These are phyloP conservation scores for Hibiscus tridactylites DNA, from an alignment of 345 rosid species.

Conservation along the genomic window DNA sequence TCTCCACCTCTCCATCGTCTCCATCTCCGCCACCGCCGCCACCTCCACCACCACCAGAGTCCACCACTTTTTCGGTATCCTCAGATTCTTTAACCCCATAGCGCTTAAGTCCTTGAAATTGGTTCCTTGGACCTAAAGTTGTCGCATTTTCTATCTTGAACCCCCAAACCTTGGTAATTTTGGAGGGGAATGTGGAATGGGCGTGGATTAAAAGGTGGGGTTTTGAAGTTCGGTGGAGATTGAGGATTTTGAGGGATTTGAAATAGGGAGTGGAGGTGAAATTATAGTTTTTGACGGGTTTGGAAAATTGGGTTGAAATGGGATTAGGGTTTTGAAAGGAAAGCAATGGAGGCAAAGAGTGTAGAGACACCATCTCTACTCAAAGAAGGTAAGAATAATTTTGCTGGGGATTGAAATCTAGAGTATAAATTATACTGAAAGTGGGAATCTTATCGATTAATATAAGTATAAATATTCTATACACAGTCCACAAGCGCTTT, in stretches of 20 bases:
- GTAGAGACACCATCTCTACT: slow-evolving; percentile 22
- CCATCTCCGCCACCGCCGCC: slow-evolving; percentile 22
- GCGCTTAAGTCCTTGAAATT: slow-evolving; percentile 18
- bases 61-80: slow-evolving; percentile 30
- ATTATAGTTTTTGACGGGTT: background rate
- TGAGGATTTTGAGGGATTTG: background rate
- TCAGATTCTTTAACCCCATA: slow-evolving; percentile 51
- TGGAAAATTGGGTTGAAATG: background rate
- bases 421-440: background rate
- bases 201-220: background rate
- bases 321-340: slow-evolving; percentile 20
- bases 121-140: slow-evolving; percentile 3
- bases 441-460: background rate
- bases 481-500: too few species aligned
- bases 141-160: slow-evolving; percentile 8
- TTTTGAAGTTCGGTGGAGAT: slow-evolving; percentile 3
- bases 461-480: too few species aligned
- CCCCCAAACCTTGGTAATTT: background rate
- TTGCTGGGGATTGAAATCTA: background rate
- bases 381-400: background rate
- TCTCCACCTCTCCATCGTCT: slow-evolving; percentile 46
- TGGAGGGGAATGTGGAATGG: slow-evolving; percentile 10
- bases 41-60: slow-evolving; percentile 30
- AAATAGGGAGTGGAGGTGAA: background rate
- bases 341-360: slow-evolving; percentile 9